Evolutionary conservation across 1,139 yeast genomes (phyloP), one percentile per base, ranked within the genome.

Genomic region (Scheffersomyces segobiensis): DNA sequence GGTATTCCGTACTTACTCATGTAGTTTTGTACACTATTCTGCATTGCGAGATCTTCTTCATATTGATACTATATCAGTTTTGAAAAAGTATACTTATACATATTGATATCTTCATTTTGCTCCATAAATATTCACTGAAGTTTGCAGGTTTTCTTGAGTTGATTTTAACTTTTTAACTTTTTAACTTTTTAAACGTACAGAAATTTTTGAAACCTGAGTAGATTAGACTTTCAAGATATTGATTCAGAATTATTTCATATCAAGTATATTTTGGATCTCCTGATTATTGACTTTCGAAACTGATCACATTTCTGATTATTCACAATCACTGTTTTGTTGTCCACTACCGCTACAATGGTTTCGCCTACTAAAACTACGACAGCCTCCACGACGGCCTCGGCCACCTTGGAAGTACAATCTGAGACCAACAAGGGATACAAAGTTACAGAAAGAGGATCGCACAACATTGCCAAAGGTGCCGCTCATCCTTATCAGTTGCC

Each of bases 401-500:
- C 50, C 12, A 48, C 50, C n/a, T 48, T 48, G 24, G n/a, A 21
- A 48, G 50, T 48, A 14, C 50, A 48, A 48, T 48, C 50, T 20
- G 24, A 21, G 12, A 73, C 78, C 5, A 60, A 68, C 32, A 75
- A 75, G 62, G 81, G 81, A 10, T 79, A 79, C 64, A 52, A 56
- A 21, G 62, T 77, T 7, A 67, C 67, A 6, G 67, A 70, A 32
- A 69, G 77, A 58, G 86, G 87, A 8, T 71, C 80, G 10, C 85
- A 83, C 63, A 83, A 84, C 65, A 75, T 84, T 52, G 77, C 87
- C 54, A 76, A 73, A 68, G 87, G 87, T 3, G 74, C 75, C 53
- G 72, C 71, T 8, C 82, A 77, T 60, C 87, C 87, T 3, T 78
- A 76, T 67, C 78, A 75, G 46, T 67, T 80, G 39, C 93, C 93